Evolutionary conservation across 1,284 basidiomycete species (phyloP), one percentile per base, ranked within the genome.

Genomic region (Athelia psychrophila): DNA sequence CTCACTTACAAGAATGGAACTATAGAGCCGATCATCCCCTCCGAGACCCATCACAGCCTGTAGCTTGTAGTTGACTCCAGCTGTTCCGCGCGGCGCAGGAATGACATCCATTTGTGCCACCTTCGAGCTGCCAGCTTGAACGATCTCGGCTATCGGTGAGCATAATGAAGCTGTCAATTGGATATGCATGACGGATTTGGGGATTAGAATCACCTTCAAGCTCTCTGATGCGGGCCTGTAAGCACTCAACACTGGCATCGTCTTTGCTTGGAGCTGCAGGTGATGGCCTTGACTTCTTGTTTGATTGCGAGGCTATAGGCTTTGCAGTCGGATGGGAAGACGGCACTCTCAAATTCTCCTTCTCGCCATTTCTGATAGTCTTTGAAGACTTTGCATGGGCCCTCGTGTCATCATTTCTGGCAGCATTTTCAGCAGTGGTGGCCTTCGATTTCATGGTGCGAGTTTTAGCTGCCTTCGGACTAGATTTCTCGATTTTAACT

Each of bases 41-140:
- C 23, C 38, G 36, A 50, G 23, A n/a, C 20, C n/a, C 49, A 50
- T 50, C 38, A 19, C 38, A 13, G 2, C 19, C n/a, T 44, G 35
- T 15, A 50, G 49, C 12, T 27, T 2, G 24, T 50, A 50, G 20
- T 32, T 38, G 19, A 22, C 49, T 44, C 35, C 38, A 23, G n/a
- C 8, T 44, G 27, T 3, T 38, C 35, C n/a, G 38, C 20, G 8
- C 25, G 25, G n/a, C 49, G 33, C 16, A 24, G 18, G 27, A 50
- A 57, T 22, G 38, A 47, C 3, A 48, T 51, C 23, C 33, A 12
- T 35, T n/a, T 35, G 33, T 12, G 33, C 33, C n/a, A n/a, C 33
- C 10, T n/a, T 35, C 33, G 33, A 35, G 33, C 33, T 12, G 33
- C 33, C 33, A 12, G 12, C n/a, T 10, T n/a, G 33, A 35, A 35